Base-by-base conservation (phyloP, 345 rosid genomes). In the Garcia nutans region DNA sequence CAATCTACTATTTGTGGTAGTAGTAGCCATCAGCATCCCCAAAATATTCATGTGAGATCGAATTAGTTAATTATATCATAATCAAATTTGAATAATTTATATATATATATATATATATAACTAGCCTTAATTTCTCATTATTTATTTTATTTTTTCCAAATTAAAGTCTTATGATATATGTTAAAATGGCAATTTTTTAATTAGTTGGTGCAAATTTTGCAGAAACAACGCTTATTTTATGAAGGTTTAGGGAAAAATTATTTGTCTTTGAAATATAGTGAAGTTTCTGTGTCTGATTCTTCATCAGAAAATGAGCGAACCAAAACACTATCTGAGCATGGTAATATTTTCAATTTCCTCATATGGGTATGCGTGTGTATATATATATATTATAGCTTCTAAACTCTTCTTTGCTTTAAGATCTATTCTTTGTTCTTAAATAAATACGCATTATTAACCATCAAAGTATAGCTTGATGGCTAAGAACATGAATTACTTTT, bases 21-120 rank as follows among this genome's bases (percentile, higher is more conserved):
- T 37, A 37, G 6, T 37, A 3, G 41, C 6, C 50, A 47, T 24
- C 74, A 58, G 42, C 68, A 67, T 54, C 58, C 19, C n/a, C 68
- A 65, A 65, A 41, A 65, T 71, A 20, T 42, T 56, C 74, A 71
- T 58, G 74, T 71, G 28, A 41, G 74, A 2, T 1, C 11, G 2
- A 37, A 6, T 37, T 37, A 37, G 31, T 28, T 28, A 28, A 28
- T 28, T 28, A 37, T 5, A 37, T 37, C 41, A 37, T 37, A 6
- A 37, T 37, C 41, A 37, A 37, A 63, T 63, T 50, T 33, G n/a
- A 33, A 63, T 31, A 6, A 58, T 57, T 57, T n/a, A n/a, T n/a
- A n/a, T n/a, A n/a, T n/a, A n/a, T n/a, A n/a, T n/a, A n/a, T n/a
- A n/a, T n/a, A n/a, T 28, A 28, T 28, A 28, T 1, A 28, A 58